Base-by-base conservation (phyloP, 768 basidiomycete genomes). In the Pulveroboletus frians region DNA sequence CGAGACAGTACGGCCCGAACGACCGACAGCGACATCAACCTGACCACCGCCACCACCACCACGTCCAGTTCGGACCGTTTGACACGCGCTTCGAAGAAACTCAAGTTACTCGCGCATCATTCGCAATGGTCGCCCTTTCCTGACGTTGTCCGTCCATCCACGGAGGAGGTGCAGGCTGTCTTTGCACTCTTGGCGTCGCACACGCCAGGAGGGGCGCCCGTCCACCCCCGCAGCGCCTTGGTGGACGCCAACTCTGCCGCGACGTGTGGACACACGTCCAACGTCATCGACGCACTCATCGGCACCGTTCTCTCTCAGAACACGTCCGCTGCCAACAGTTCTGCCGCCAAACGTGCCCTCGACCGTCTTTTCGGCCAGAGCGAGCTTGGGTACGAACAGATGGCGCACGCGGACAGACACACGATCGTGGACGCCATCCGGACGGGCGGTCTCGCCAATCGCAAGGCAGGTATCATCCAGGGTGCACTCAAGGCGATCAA, bases 291-390 rank as follows among this genome's bases (percentile, higher is more conserved):
- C 51, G 66, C 77, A 10, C 73, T 82, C 51, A 77, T 84, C 32
- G 76, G 72, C 20, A 80, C 79, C 1, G 71, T 84, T 48, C 75
- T 84, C 29, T 81, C 80, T 29, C 81, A 83, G 57, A 81, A 80
- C 52, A 83, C 81, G 1, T 76, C 79, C 17, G 63, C 65, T 9
- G 61, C 59, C 27, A 81, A 82, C 56, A 76, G 73, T 6, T 67
- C 77, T 3, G 66, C 73, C 13, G 79, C 81, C 20, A 81, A 81
- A 59, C 53, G 61, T 13, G 65, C 63, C 26, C 63, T 82, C 18
- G 80, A 83, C 53, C 56, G 52, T 5, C 60, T 57, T 2, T 83
- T 81, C 55, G 79, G 80, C 15, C 64, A 66, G 4, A 75, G 78
- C 39, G 65, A 67, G 30, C 37, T 39, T 1, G 72, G 76, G 43